Conservation (phyloP, 129 eudicot genomes). For the Gnaphalium uliginosum region DNA sequence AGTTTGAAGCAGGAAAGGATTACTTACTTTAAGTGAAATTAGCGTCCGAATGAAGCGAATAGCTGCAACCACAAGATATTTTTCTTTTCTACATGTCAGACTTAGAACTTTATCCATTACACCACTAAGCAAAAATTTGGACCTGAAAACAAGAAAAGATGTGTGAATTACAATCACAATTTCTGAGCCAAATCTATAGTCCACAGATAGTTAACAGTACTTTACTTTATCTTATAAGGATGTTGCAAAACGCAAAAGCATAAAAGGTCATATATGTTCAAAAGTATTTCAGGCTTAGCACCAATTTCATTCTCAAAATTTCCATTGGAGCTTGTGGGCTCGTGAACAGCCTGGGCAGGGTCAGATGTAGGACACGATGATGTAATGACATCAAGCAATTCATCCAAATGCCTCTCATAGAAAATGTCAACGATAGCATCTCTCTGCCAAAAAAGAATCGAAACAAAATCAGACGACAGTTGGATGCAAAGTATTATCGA, state of each 20-base stretch:
- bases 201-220: slow-evolving; percentile 2
- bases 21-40: slow-evolving; percentile 72
- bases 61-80: slow-evolving; percentile 87
- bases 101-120: slow-evolving; percentile 65
- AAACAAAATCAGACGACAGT: slow-evolving; percentile 21
- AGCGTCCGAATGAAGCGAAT: slow-evolving; percentile 76
- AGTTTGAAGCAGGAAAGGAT: background rate
- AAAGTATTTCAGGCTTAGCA: slow-evolving; percentile 79
- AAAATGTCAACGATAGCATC: slow-evolving; percentile 76
- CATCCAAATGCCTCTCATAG: slow-evolving; percentile 82
- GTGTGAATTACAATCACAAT: background rate
- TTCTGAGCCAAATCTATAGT: slow-evolving; percentile 1
- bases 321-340: slow-evolving; percentile 38
- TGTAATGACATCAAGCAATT: slow-evolving; percentile 74
- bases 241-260: slow-evolving; percentile 92
- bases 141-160: slow-evolving; percentile 48
- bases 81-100: slow-evolving; percentile 84
- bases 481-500: slow-evolving; percentile 18
- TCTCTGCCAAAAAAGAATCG: slow-evolving; percentile 54
- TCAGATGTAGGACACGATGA: slow-evolving; percentile 56
- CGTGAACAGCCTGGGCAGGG: slow-evolving; percentile 29
- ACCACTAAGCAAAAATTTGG: slow-evolving; percentile 72
- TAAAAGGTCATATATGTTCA: slow-evolving; percentile 76
- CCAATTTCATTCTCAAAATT: slow-evolving; percentile 32
- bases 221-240: slow-evolving; percentile 76